Evolutionary conservation across 108 stramenopile species (phyloP).

Genomic region (Pseudonitzschia multistriata): DNA sequence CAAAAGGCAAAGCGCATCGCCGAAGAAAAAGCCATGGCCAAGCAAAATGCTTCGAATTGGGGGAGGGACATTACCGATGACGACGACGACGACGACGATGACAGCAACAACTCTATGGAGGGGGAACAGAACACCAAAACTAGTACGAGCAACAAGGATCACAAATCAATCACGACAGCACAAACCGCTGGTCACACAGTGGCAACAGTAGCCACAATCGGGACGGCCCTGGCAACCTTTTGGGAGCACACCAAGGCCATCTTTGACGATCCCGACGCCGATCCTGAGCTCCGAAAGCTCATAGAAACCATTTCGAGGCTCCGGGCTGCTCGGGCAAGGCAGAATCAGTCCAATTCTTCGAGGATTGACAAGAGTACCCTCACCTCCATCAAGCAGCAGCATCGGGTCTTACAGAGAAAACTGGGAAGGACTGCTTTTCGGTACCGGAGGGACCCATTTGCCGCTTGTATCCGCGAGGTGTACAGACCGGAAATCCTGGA

Average conservation of each 20-base stretch:
- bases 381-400: conserved; percentile 6
- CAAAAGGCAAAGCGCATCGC: neutral
- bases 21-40: neutral
- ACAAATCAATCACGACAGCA: neutral
- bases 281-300: neutral
- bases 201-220: neutral
- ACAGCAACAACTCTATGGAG: neutral
- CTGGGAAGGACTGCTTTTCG: neutral
- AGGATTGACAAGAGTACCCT: too few relatives aligned
- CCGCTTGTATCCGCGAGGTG: neutral
- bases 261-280: conserved; percentile 4
- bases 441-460: conserved; percentile 1
- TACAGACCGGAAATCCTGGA: neutral
- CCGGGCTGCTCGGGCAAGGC: too few relatives aligned
- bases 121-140: neutral
- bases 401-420: neutral
- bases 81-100: neutral
- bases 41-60: neutral
- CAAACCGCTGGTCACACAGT: neutral
- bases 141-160: neutral
- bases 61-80: conserved; percentile 3
- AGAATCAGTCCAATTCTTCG: too few relatives aligned
- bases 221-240: neutral
- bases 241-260: conserved; percentile 2
- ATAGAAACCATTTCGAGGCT: neutral